Evolutionary conservation across 768 basidiomycete species (phyloP), one percentile per base, ranked within the genome.

Genomic region (Collybia sp.): DNA sequence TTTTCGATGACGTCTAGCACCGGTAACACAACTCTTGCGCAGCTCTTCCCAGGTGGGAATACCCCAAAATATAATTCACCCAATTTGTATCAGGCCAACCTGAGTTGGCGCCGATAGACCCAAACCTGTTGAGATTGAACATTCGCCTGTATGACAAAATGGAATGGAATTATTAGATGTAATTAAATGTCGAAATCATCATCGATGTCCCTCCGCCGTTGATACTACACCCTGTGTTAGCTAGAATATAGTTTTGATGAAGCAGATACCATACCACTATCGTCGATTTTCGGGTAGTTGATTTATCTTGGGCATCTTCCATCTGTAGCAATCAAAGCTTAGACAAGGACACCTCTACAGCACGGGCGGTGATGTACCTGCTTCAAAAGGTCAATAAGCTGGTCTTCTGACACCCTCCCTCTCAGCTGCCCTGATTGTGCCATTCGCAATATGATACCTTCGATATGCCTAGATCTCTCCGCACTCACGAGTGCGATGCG

Each of bases 401-500:
- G 89, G 40, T 75, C 68, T 59, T 96, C 93, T 20, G 74, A 79
- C 34, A 95, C 84, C 20, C 82, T 71, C 1, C 83, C 85, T 37
- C 85, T 75, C 33, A 95, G 62, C 61, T 93, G 89, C 6, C 92
- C 89, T 1, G 78, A 72, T 65, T 91, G 88, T 6, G 83, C 89
- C 87, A 93, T 91, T 34, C 88, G 76, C 34, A 87, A 53, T 30
- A 95, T 70, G 47, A 93, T 80, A 2, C 67, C 69, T 64, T 93
- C 88, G 53, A 95, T 88, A 61, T 91, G 82, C 51, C 76, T 75
- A 13, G 90, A 85, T 59, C 89, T 72, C 34, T 88, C 82, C 0
- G 89, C 84, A 53, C 88, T 87, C 54, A 94, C 93, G 20, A 95
- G 80, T 3, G 84, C 78, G 52, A 95, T 94, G 41, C 93, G 82